A percentile compares a stretch with the other conserved stretches of the same genome.
Evolutionary conservation across 83 land plant species (phyloP).

Genomic region (Diphasiastrum complanatum): DNA sequence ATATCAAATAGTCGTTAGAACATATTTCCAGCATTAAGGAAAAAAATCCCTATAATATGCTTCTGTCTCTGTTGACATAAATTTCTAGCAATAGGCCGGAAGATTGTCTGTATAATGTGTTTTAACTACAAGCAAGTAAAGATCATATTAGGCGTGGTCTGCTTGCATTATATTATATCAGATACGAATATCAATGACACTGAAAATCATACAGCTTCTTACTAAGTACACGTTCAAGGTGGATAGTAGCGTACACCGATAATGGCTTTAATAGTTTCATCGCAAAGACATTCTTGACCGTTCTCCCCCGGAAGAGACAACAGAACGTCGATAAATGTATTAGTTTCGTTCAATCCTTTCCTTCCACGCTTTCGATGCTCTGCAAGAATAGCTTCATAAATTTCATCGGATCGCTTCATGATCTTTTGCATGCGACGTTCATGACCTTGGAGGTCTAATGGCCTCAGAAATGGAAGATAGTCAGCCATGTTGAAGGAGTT

Average conservation of each 20-base stretch:
- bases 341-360: background rate
- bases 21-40: background rate
- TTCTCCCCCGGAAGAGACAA: conserved; percentile 19
- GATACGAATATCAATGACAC: background rate
- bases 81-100: background rate
- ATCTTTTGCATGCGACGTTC: conserved; percentile 20
- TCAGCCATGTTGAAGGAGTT: conserved; percentile 5
- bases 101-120: background rate
- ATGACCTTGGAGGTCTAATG: conserved; percentile 1
- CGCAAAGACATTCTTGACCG: conserved; percentile 4
- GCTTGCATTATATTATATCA: background rate
- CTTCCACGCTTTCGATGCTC: conserved; percentile 17
- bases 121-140: background rate
- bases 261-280: conserved; percentile 26
- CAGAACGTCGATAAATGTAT: conserved; percentile 20
- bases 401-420: conserved; percentile 17
- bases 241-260: conserved; percentile 13
- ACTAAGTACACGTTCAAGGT: background rate
- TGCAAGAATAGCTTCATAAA: conserved; percentile 23
- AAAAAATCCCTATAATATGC: background rate
- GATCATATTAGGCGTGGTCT: background rate
- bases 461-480: conserved; percentile 4
- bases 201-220: background rate
- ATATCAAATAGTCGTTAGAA: background rate
- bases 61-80: background rate